These are phyloP conservation scores for Angomonas desouzai DNA, from an alignment of 208 protist species.

Conservation along the genomic window DNA sequence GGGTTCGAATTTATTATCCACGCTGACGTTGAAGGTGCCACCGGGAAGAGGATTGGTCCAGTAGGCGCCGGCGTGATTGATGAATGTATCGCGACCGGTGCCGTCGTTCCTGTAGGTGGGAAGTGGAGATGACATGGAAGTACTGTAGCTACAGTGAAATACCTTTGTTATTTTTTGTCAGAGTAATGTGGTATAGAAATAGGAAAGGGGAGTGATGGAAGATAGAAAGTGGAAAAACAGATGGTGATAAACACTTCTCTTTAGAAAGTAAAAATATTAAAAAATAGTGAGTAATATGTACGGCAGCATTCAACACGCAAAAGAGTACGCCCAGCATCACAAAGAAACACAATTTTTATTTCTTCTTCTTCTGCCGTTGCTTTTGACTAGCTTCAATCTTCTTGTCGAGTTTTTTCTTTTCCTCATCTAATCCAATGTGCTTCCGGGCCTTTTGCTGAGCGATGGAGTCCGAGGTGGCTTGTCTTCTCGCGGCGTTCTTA, in stretches of 20 bases:
- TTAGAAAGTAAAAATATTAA: no score
- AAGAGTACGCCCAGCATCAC: no score
- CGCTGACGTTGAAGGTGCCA: conserved; percentile 36
- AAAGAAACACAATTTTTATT: conserved; percentile 7
- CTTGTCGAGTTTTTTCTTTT: conserved; percentile 54
- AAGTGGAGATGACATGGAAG: conserved; percentile 17
- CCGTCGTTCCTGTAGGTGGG: conserved; percentile 58
- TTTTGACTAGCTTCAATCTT: conserved; percentile 44
- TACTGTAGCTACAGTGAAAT: not conserved
- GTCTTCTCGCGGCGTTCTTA: conserved; percentile 49
- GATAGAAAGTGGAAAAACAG: not conserved
- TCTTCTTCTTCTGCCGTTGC: conserved; percentile 54
- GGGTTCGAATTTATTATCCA: conserved; percentile 4
- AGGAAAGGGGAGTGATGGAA: not conserved
- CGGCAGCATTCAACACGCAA: no score
- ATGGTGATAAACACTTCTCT: no score
- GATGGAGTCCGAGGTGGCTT: conserved; percentile 55
- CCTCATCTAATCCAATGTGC: conserved; percentile 70
- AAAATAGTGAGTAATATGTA: no score
- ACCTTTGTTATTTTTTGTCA: not conserved
- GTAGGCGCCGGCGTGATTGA: conserved; percentile 74
- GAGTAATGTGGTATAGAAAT: no score
- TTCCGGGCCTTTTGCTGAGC: conserved; percentile 49
- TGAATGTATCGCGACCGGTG: conserved; percentile 69
- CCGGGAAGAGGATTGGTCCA: conserved; percentile 79